A percentile compares a stretch with the other conserved stretches of the same genome.
Evolutionary conservation across 2,329 filamentous ascomycete genomes (phyloP).

Genomic region (Hypoxylon sp.): DNA sequence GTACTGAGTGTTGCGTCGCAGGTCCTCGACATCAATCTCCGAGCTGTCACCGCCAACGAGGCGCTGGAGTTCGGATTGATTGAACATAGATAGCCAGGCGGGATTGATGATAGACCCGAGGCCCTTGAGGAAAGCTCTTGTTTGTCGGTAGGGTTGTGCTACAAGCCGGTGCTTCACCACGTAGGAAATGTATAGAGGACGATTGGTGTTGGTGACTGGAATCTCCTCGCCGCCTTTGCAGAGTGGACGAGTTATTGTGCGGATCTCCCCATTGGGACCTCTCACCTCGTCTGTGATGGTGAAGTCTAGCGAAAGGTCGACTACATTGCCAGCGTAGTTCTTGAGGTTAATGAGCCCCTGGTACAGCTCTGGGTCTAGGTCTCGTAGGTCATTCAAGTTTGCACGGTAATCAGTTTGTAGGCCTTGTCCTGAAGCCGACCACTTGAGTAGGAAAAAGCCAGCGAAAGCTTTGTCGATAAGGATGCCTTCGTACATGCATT

Average conservation of each 20-base stretch:
- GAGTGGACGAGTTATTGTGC: constrained; percentile 81
- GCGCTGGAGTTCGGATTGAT: constrained; percentile 93
- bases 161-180: constrained; percentile 90
- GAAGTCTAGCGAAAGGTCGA: constrained; percentile 88
- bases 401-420: constrained; percentile 79
- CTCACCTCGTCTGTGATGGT: constrained; percentile 82
- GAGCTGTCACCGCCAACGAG: constrained; percentile 90
- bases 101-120: constrained; percentile 91
- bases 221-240: constrained; percentile 82
- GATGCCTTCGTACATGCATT: constrained; percentile 97
- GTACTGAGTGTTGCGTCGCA: constrained; percentile 87
- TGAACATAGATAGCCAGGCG: constrained; percentile 98
- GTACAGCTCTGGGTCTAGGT: constrained; percentile 92
- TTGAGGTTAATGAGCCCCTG: constrained; percentile 87
- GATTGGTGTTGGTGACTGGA: constrained; percentile 90
- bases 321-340: constrained; percentile 85
- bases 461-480: constrained; percentile 94
- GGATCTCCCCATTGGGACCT: constrained; percentile 62
- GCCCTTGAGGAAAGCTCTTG: constrained; percentile 87
- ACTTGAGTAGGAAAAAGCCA: constrained; percentile 95
- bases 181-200: constrained; percentile 93
- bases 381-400: constrained; percentile 94
- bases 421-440: constrained; percentile 80
- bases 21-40: constrained; percentile 88
- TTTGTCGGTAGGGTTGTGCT: constrained; percentile 84